Percentiles rank a stretch among this genome's conserved stretches.
Conservation (phyloP, 2,329 filamentous ascomycete species). For the Fusarium nodosum region DNA sequence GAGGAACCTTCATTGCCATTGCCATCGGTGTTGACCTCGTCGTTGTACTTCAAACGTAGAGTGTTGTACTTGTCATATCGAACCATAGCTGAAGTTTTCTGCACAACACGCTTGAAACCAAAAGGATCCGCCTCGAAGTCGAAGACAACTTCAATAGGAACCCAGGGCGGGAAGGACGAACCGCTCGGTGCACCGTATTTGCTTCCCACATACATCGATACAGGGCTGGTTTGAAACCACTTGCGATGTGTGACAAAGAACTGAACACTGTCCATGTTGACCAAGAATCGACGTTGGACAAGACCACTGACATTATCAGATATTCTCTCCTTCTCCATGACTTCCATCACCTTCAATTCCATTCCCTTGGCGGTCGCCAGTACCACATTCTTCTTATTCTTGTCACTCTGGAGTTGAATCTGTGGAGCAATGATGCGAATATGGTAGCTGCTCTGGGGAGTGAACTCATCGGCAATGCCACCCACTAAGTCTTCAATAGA, state of each 20-base stretch:
- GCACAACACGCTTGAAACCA: slow-evolving; percentile 97
- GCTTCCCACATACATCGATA: slow-evolving; percentile 95
- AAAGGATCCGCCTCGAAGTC: slow-evolving; percentile 94
- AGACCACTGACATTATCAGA: slow-evolving; percentile 94
- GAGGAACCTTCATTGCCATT: slow-evolving; percentile 61
- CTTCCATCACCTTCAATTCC: slow-evolving; percentile 96
- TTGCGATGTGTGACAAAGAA: slow-evolving; percentile 98
- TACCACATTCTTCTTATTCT: slow-evolving; percentile 96
- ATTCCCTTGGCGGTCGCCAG: slow-evolving; percentile 97
- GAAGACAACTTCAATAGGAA: slow-evolving; percentile 98
- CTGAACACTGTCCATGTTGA: slow-evolving; percentile 97
- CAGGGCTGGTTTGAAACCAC: slow-evolving; percentile 84
- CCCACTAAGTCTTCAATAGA: slow-evolving; percentile 74
- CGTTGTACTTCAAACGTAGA: slow-evolving; percentile 95
- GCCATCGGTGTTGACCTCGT: slow-evolving; percentile 82
- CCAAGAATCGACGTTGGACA: slow-evolving; percentile 92
- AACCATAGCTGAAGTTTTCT: slow-evolving; percentile 94
- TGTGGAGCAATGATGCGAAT: slow-evolving; percentile 95
- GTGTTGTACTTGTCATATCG: slow-evolving; percentile 99
- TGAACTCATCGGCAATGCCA: slow-evolving; percentile 89
- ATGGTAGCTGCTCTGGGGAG: slow-evolving; percentile 93
- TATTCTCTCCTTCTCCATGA: slow-evolving; percentile 96
- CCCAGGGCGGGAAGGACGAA: slow-evolving; percentile 97
- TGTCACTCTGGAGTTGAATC: slow-evolving; percentile 98
- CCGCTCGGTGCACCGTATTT: slow-evolving; percentile 88